A percentile compares a stretch with the other conserved stretches of the same genome.
phyloP scores from a whole-genome alignment of 192 early-diverging fungal species.

The Martensiomyces pterosporus region DNA sequence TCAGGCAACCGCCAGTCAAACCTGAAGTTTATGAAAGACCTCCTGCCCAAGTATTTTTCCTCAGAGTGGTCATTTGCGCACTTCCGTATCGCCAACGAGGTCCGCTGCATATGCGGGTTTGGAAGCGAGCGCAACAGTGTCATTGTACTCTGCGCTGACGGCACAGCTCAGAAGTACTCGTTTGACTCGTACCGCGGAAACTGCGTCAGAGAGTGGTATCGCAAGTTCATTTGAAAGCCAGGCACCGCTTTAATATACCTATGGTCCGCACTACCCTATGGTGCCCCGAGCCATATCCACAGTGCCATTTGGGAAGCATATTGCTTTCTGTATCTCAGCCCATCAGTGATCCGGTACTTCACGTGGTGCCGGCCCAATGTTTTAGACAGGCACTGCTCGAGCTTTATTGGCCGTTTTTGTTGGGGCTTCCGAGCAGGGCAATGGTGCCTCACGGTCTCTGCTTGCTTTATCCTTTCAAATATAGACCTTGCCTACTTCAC shows the following conservation, averaged over 20 bases:
- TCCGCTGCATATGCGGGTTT: slow-evolving; percentile 80
- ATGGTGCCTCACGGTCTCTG: too few relatives aligned
- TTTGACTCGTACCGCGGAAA: slow-evolving; percentile 64
- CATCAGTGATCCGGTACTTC: too few relatives aligned
- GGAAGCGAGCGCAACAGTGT: slow-evolving; percentile 71
- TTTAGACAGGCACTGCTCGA: too few relatives aligned
- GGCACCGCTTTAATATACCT: slow-evolving; percentile 3
- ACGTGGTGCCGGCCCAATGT: too few relatives aligned
- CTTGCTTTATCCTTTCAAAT: too few relatives aligned
- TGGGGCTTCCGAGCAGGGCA: too few relatives aligned
- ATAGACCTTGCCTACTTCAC: too few relatives aligned
- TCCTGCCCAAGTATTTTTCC: slow-evolving; percentile 93
- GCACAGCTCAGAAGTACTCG: slow-evolving; percentile 79
- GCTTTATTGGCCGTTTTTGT: too few relatives aligned
- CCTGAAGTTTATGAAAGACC: slow-evolving; percentile 70
- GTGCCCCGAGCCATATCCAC: background rate
- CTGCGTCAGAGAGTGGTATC: slow-evolving; percentile 50
- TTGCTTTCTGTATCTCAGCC: too few relatives aligned
- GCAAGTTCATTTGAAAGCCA: slow-evolving; percentile 47
- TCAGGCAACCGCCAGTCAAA: slow-evolving; percentile 56
- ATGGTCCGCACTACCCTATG: background rate
- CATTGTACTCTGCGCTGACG: slow-evolving; percentile 82
- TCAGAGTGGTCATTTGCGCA: slow-evolving; percentile 92
- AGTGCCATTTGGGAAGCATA: too few relatives aligned
- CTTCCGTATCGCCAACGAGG: slow-evolving; percentile 70